Base-by-base conservation (phyloP, 495 filamentous ascomycete genomes). In the Xylaria venustula region DNA sequence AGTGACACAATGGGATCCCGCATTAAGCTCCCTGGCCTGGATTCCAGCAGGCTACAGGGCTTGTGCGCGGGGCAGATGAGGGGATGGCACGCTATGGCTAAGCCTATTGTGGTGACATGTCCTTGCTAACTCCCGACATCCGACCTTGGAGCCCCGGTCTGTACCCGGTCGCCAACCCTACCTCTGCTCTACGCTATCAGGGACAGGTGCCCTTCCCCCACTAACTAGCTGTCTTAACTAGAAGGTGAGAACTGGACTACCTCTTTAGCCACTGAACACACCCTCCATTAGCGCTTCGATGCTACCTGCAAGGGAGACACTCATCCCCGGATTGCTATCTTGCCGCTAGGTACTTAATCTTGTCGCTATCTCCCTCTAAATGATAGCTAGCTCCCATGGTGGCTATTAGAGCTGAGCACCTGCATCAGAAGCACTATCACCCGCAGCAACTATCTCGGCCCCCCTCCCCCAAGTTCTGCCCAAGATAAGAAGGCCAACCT, bases 21-120 rank as follows among this genome's bases (percentile, higher is more conserved):
- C 5, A 54, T 54, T 41, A 42, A 23, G 36, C 22, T 54, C n/a
- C 14, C 51, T 54, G 51, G 34, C 51, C 51, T 32, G 36, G 51
- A 54, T 54, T 42, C 51, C 36, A 54, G 34, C 36, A 42, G 34
- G 32, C 26, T 45, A 44, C 53, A 55, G 26, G 26, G 17, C 40
- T 11, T 14, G 17, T n/a, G 53, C 53, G 53, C 53, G 53, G 53
- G 52, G 53, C n/a, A 55, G 19, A 55, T 15, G 36, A 54, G 51
- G 51, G 51, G 51, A 34, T 11, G 30, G 11, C 5, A 34, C 11
- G 30, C n/a, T n/a, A 34, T 34, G 30, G 30, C 11, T 11, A 11
- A 5, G 5, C 5, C 30, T 34, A 34, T 34, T 34, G 30, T 40
- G 4, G 12, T 26, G 32, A 22, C 37, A 15, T 40, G 37, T 40